A percentile compares a stretch with the other conserved stretches of the same genome.
These are phyloP conservation scores for Fusarium veterinarium DNA, from an alignment of 2,329 filamentous ascomycete species.

Conservation along the genomic window DNA sequence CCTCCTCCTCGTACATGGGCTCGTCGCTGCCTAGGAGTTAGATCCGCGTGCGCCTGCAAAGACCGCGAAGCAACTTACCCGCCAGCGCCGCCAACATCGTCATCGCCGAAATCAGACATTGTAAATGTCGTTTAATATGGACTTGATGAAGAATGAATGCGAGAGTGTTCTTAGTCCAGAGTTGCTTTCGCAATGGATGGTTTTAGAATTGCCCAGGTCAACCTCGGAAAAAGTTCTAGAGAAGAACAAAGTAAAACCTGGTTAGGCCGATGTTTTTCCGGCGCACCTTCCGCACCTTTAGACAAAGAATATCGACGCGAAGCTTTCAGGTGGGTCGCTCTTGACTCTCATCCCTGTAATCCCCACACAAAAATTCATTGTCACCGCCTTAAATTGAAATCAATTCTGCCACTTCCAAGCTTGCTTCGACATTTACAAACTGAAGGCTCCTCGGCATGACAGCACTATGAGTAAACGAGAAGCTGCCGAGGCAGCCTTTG, in stretches of 20 bases:
- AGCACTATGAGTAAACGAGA: slow-evolving; percentile 51
- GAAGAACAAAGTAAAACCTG: slow-evolving; percentile 39
- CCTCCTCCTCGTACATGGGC: slow-evolving; percentile 78
- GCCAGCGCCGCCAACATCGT: slow-evolving; percentile 68
- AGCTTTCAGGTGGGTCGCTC: slow-evolving; percentile 8
- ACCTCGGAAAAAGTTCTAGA: slow-evolving; percentile 47
- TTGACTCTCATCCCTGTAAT: slow-evolving; percentile 20
- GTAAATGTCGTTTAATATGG: slow-evolving; percentile 27
- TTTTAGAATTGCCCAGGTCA: slow-evolving; percentile 36
- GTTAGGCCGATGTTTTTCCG: slow-evolving; percentile 50
- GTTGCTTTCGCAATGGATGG: slow-evolving; percentile 28
- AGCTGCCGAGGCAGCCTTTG: slow-evolving; percentile 40
- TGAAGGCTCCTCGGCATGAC: slow-evolving; percentile 28
- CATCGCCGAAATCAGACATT: slow-evolving; percentile 82
- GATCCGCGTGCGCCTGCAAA: slow-evolving; percentile 21
- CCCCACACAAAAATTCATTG: slow-evolving; percentile 46
- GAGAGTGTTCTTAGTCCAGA: not conserved
- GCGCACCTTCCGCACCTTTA: not conserved
- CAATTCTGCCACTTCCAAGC: slow-evolving; percentile 48
- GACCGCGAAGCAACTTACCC: slow-evolving; percentile 58
- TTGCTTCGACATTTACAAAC: slow-evolving; percentile 20
- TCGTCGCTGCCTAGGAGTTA: slow-evolving; percentile 66
- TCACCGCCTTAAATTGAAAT: slow-evolving; percentile 51
- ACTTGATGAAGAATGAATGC: not conserved
- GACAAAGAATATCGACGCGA: not conserved